Evolutionary conservation across 805 yeast species (phyloP), one percentile per base, ranked within the genome.

Genomic region (Grigorovia humatica): DNA sequence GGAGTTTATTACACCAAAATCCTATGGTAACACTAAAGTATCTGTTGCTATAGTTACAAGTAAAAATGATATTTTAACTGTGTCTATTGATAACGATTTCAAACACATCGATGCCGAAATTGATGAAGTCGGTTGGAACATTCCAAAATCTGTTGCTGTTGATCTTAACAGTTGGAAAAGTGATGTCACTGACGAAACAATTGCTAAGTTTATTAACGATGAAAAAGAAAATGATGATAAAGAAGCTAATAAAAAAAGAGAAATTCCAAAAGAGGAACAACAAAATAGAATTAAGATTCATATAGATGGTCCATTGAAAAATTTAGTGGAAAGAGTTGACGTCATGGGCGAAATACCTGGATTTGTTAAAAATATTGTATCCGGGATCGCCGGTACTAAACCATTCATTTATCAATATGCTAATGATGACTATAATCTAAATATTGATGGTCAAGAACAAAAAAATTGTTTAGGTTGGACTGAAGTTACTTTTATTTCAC

Each of bases 311-410:
- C 71, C 75, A 20, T 75, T 91, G 58, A 66, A 67, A 17, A 72
- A 75, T 46, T 70, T 87, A 54, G 81, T 88, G 49, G 97, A 88
- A 72, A 82, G 98, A 66, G 90, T 93, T 53, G 99, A 93, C 70
- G 98, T 93, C 54, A 89, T 93, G 97, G 87, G 89, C 49, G 98
- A 93, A 71, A 83, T 93, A 53, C 99, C 99, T 29, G 83, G 80
- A 56, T 89, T 93, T 70, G 95, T 93, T 59, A 93, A 91, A 72
- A 85, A 83, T 61, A 85, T 93, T 53, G 98, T 88, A 46, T 81
- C 90, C 55, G 96, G 96, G 53, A 95, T 91, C 51, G 93, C 93
- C 15, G 99, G 98, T 48, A 83, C 98, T 29, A 87, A 85, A 66
- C 99, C 99, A n/a, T 91, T 80, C 73, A 91, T 93, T 62, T 93